Conservation (phyloP, 2,329 filamentous ascomycete genomes). For the Pseudogymnoascus verrucosus region DNA sequence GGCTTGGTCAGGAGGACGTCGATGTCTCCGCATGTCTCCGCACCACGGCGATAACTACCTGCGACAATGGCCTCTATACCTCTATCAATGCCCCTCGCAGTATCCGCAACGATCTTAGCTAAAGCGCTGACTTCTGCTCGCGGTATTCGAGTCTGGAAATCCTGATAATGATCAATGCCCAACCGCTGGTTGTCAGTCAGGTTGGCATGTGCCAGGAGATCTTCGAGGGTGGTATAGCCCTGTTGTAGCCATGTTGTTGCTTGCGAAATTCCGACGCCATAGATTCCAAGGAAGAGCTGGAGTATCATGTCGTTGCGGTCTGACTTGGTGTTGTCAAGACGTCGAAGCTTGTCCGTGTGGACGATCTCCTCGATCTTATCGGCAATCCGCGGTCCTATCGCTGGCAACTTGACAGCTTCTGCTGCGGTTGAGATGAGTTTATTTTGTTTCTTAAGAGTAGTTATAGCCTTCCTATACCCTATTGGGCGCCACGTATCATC, state of each 20-base stretch:
- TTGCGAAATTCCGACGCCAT: slow-evolving; percentile 64
- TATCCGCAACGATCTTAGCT: slow-evolving; percentile 52
- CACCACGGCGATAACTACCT: slow-evolving; percentile 79
- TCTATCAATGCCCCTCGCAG: slow-evolving; percentile 52
- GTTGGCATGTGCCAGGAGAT: slow-evolving; percentile 53
- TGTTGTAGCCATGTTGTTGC: slow-evolving; percentile 70
- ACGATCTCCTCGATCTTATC: slow-evolving; percentile 87
- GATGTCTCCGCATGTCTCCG: slow-evolving; percentile 68
- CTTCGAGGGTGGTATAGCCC: slow-evolving; percentile 66
- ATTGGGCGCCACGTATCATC: slow-evolving; percentile 68
- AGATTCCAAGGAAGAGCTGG: slow-evolving; percentile 66
- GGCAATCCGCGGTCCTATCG: slow-evolving; percentile 65
- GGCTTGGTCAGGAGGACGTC: slow-evolving; percentile 75
- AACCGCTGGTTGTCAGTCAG: slow-evolving; percentile 64
- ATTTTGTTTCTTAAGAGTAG: slow-evolving; percentile 59
- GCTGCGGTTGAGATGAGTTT: slow-evolving; percentile 57
- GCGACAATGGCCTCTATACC: slow-evolving; percentile 64
- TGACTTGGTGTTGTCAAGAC: slow-evolving; percentile 60
- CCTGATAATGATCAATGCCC: slow-evolving; percentile 70
- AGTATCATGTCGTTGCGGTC: slow-evolving; percentile 60
- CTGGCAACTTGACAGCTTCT: slow-evolving; percentile 59
- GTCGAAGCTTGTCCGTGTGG: slow-evolving; percentile 59
- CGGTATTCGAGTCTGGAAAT: slow-evolving; percentile 73
- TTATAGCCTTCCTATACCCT: slow-evolving; percentile 71
- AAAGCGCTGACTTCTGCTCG: slow-evolving; percentile 66